Percentiles rank a stretch among this genome's conserved stretches.
These are phyloP conservation scores for Phellopilus nigrolimitatus DNA, from an alignment of 1,284 basidiomycete genomes.

Conservation along the genomic window DNA sequence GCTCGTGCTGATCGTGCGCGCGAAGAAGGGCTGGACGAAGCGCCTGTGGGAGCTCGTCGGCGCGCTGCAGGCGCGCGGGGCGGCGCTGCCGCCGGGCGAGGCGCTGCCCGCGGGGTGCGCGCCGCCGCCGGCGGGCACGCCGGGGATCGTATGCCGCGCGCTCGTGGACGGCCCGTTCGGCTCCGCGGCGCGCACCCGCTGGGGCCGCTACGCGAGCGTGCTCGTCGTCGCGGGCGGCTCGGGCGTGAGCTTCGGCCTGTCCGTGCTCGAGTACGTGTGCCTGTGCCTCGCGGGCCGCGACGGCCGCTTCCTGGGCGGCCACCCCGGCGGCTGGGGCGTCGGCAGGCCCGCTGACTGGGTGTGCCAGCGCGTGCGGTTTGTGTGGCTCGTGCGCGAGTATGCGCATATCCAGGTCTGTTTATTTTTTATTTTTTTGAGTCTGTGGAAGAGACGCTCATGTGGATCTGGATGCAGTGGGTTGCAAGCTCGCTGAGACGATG, in stretches of 20 bases:
- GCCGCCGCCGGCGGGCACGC: constrained; percentile 29
- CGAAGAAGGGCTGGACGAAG: constrained; percentile 73
- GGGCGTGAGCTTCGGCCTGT: constrained; percentile 74
- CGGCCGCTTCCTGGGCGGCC: constrained; percentile 40
- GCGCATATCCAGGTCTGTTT: constrained; percentile 40
- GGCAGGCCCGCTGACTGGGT: constrained; percentile 37
- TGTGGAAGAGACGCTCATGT: constrained; percentile 49
- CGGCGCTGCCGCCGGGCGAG: constrained; percentile 32
- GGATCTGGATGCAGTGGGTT: constrained; percentile 60
- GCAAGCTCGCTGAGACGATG: constrained; percentile 67
- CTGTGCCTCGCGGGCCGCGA: constrained; percentile 55
- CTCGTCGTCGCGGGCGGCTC: constrained; percentile 77
- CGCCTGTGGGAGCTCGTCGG: constrained; percentile 62
- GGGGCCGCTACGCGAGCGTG: constrained; percentile 61
- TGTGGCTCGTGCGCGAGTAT: constrained; percentile 81
- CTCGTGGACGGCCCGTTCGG: constrained; percentile 79
- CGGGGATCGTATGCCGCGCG: constrained; percentile 58
- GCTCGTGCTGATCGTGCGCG: constrained; percentile 72
- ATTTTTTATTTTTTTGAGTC: constrained; percentile 26
- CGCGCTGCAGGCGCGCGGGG: constrained; percentile 30
- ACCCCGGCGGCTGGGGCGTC: constrained; percentile 38
- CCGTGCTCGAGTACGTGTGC: constrained; percentile 69
- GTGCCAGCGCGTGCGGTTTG: constrained; percentile 65
- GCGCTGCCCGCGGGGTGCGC: constrained; percentile 28
- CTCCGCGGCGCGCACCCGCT: constrained; percentile 61